phyloP scores from a whole-genome alignment of 352 stramenopile species.

The Plasmopara muralis region DNA sequence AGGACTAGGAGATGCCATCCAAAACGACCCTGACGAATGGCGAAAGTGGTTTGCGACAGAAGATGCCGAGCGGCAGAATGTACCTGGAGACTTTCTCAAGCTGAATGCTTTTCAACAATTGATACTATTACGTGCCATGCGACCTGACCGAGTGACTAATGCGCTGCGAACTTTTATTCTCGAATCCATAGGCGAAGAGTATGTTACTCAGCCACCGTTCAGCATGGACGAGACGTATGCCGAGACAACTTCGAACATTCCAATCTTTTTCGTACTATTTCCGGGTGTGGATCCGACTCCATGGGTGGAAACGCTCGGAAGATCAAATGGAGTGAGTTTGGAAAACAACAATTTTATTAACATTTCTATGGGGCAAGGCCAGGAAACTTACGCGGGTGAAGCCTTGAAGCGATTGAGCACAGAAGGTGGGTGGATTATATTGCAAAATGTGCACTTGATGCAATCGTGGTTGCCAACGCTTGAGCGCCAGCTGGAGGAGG shows the following conservation, averaged over 20 bases:
- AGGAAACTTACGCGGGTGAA: conserved; percentile 90
- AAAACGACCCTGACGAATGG: conserved; percentile 96
- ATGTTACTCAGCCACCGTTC: conserved; percentile 89
- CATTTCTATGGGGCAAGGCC: conserved; percentile 90
- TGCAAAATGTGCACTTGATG: conserved; percentile 96
- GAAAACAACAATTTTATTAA: conserved; percentile 96
- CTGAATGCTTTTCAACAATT: conserved; percentile 75
- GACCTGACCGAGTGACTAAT: conserved; percentile 92
- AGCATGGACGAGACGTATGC: conserved; percentile 89
- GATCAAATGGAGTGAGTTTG: conserved; percentile 79
- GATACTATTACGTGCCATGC: conserved; percentile 89
- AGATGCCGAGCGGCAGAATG: conserved; percentile 90
- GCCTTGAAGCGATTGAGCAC: conserved; percentile 88
- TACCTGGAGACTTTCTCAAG: conserved; percentile 90
- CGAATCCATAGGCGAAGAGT: conserved; percentile 85
- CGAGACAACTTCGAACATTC: conserved; percentile 88
- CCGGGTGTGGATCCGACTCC: conserved; percentile 92
- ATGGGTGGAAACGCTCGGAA: conserved; percentile 91
- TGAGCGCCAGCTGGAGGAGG: conserved; percentile 89
- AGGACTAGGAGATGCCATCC: conserved; percentile 92
- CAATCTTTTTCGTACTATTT: conserved; percentile 95
- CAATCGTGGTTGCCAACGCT: conserved; percentile 92
- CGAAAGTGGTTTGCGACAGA: conserved; percentile 93
- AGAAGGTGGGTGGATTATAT: conserved; percentile 92
- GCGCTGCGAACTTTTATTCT: conserved; percentile 89